These are phyloP conservation scores for Takashimella tepidaria DNA, from an alignment of 1,284 basidiomycete species.

Conservation along the genomic window DNA sequence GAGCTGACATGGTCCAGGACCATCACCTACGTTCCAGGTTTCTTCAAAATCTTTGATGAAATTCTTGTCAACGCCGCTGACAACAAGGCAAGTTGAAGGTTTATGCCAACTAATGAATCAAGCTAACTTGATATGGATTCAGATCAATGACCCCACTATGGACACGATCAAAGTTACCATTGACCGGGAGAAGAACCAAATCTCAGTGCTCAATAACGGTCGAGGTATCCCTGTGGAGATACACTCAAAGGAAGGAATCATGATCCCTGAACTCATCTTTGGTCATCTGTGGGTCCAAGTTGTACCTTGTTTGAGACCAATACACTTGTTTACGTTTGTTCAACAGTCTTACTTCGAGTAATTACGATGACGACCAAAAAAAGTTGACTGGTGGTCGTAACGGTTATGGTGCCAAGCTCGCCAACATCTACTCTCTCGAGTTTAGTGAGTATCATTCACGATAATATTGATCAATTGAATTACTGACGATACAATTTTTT, in stretches of 20 bases:
- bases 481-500: constrained; percentile 8
- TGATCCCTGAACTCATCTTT: constrained; percentile 97
- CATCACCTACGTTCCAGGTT: constrained; percentile 91
- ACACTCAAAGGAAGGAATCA: constrained; percentile 87
- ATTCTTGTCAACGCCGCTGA: constrained; percentile 99
- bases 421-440: constrained; percentile 96
- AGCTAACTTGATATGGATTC: not conserved
- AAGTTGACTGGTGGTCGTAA: constrained; percentile 98
- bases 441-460: constrained; percentile 55
- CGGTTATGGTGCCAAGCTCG: constrained; percentile 95
- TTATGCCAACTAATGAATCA: not conserved
- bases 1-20: constrained; percentile 50
- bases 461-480: not conserved
- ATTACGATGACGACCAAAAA: constrained; percentile 98
- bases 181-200: constrained; percentile 74
- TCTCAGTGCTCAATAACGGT: constrained; percentile 95
- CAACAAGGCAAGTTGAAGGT: constrained; percentile 69
- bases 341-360: constrained; percentile 85
- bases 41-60: constrained; percentile 99
- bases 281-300: constrained; percentile 62
- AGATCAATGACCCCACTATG: constrained; percentile 89
- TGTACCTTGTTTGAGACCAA: not conserved
- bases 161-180: constrained; percentile 83
- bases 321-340: constrained; percentile 10
- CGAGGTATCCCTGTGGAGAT: constrained; percentile 95